Base-by-base conservation (phyloP, 805 yeast species). In the Priceomyces fermenticarens region DNA sequence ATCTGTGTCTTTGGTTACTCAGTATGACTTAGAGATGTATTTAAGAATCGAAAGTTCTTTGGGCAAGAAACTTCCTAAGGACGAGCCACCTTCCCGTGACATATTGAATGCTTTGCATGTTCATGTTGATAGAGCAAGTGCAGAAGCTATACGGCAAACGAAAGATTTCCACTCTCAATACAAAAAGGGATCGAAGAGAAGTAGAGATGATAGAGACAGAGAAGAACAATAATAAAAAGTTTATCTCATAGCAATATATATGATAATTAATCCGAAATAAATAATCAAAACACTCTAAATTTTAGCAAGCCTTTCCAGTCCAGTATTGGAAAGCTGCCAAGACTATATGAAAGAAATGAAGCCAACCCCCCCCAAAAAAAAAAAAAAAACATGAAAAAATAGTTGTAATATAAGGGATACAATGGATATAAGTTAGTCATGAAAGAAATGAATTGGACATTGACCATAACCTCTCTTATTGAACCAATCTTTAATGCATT, bases 401-500 rank as follows among this genome's bases (percentile, higher is more conserved):
- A 9, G 16, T 8, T 16, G 17, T 15, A 8, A 3, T 13, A 14
- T 28, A 32, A 29, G 13, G 8, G 6, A 29, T 29, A 14, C 4
- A 12, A 11, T 28, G n/a, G n/a, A 20, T 26, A 15, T 14, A 23
- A 31, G 20, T 32, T 40, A 61, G 41, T 58, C 55, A 49, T 67
- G 73, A 20, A 67, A 42, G 41, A 63, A 65, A 60, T 88, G 96
- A 14, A 88, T 88, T 2, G 96, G 96, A 59, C 96, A 88, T 48
- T 83, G 87, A 11, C 93, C 88, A 9, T 76, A 82, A 0, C 96
- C 93, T 58, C 86, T 89, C 62, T 82, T 78, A 43, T 81, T 76
- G 53, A 91, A 88, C 99, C 99, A 93, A 42, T 80, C 82, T 58
- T 85, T 81, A 48, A 93, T 93, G 63, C 99, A 93, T 47, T 77